Conservation (phyloP, 495 filamentous ascomycete genomes). For the Haplographium delicatum region DNA sequence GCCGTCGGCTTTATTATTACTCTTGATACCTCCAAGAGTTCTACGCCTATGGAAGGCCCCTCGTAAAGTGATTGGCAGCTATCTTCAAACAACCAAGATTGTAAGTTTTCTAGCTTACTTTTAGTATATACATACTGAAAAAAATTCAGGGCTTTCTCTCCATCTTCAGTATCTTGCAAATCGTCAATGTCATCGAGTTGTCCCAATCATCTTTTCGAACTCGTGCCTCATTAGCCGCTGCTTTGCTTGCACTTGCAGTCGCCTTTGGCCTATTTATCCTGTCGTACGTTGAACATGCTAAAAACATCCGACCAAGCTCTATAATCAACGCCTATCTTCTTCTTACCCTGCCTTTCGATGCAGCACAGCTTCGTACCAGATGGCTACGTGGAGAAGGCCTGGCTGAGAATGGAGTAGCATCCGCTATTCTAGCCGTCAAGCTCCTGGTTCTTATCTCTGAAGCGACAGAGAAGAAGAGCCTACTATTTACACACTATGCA, state of each 20-base stretch:
- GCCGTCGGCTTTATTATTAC: slow-evolving; percentile 39
- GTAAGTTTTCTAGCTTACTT: neutral
- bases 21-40: slow-evolving; percentile 41
- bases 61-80: slow-evolving; percentile 9
- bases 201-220: slow-evolving; percentile 30
- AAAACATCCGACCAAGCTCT: slow-evolving; percentile 29
- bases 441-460: slow-evolving; percentile 43
- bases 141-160: neutral
- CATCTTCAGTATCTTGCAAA: slow-evolving; percentile 6
- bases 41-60: slow-evolving; percentile 37
- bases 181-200: slow-evolving; percentile 9
- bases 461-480: slow-evolving; percentile 41
- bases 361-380: slow-evolving; percentile 34
- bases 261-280: slow-evolving; percentile 30
- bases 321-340: slow-evolving; percentile 50
- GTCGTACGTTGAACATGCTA: slow-evolving; percentile 37
- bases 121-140: neutral
- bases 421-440: slow-evolving; percentile 26
- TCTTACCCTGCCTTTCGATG: slow-evolving; percentile 50
- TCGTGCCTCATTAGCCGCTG: slow-evolving; percentile 42
- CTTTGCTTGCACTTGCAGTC: slow-evolving; percentile 35
- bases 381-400: slow-evolving; percentile 31
- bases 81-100: slow-evolving; percentile 7
- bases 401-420: slow-evolving; percentile 17
- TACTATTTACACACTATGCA: slow-evolving; percentile 39